Percentiles rank a stretch among this genome's conserved stretches.
These are phyloP conservation scores for Geranium incanum DNA, from an alignment of 441 rosid genomes.

Conservation along the genomic window DNA sequence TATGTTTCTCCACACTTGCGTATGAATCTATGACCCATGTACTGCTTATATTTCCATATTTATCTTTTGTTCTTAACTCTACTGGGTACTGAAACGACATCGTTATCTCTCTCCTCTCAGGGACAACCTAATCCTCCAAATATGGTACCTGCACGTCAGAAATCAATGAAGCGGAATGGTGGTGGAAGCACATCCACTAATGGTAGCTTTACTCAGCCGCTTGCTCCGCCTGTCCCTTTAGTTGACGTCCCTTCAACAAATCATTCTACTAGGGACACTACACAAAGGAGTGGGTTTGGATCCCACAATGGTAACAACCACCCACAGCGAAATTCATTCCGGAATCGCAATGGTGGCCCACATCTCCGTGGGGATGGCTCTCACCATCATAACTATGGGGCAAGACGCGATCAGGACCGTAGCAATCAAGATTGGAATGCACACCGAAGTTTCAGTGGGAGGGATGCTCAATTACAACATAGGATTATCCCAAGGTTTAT, in stretches of 20 bases:
- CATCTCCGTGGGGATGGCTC: slow-evolving; percentile 55
- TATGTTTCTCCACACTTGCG: background rate
- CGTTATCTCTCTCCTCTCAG: slow-evolving; percentile 28
- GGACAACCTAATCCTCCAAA: slow-evolving; percentile 46
- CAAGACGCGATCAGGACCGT: slow-evolving; percentile 64
- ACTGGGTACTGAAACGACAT: slow-evolving; percentile 44
- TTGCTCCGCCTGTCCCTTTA: slow-evolving; percentile 27
- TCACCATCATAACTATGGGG: slow-evolving; percentile 48
- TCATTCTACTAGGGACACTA: slow-evolving; percentile 45
- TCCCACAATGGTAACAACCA: slow-evolving; percentile 45
- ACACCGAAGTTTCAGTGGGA: slow-evolving; percentile 50
- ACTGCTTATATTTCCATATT: background rate
- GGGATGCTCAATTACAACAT: slow-evolving; percentile 60
- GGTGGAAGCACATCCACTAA: slow-evolving; percentile 31
- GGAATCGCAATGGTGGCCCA: slow-evolving; percentile 44
- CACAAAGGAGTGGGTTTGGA: slow-evolving; percentile 35
- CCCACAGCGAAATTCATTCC: slow-evolving; percentile 41
- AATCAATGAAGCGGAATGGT: slow-evolving; percentile 40
- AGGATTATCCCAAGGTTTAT: slow-evolving; percentile 46
- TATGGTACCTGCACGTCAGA: slow-evolving; percentile 31
- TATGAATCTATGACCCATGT: background rate
- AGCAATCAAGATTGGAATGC: slow-evolving; percentile 55
- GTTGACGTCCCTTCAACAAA: slow-evolving; percentile 34
- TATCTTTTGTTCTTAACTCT: slow-evolving; percentile 10
- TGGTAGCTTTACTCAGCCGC: slow-evolving; percentile 35